Base-by-base conservation (phyloP, 2,329 filamentous ascomycete species). In the Ascochyta pisi region DNA sequence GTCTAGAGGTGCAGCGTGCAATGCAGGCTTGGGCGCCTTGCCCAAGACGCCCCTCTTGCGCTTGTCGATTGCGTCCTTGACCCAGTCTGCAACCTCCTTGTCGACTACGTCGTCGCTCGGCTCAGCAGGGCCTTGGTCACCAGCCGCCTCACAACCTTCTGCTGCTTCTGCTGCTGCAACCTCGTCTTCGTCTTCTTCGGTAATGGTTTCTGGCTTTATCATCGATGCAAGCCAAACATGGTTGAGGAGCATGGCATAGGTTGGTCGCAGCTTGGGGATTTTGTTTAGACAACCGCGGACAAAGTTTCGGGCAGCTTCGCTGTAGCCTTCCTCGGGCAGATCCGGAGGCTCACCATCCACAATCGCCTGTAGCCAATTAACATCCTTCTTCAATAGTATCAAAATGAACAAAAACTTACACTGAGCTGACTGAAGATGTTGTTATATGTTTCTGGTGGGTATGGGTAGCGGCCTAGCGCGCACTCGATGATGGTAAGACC, bases 341-440 rank as follows among this genome's bases (percentile, higher is more conserved):
- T 90, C 88, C 10, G 95, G 95, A 13, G 95, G 92, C n/a, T 96
- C 92, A 46, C 95, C 95, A 73, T 98, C 92, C 33, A 99, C 95
- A 72, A 99, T 99, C 52, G 95, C 95, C 95, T 99, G 39, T 15
- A 26, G 16, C 10, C 13, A 26, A 42, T 62, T 15, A 60, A 54
- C 16, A 19, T 26, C 29, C 53, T 26, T 23, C 27, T 3, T 34
- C 27, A 23, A 54, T 13, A 44, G 40, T 10, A 19, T 19, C 12
- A 4, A 16, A 26, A 2, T 15, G 19, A 24, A 16, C 13, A 9
- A 16, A 46, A 6, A 69, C 93, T 87, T 83, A 98, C 95, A 69
- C 90, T 96, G 31, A 99, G 82, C 74, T 99, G 95, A 69, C 92
- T 96, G 81, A 99, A 98, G 65, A 99, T 99, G 71, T 96, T 98